These are phyloP conservation scores for Malassezia arunalokei DNA, from an alignment of 1,284 basidiomycete genomes.

Conservation along the genomic window DNA sequence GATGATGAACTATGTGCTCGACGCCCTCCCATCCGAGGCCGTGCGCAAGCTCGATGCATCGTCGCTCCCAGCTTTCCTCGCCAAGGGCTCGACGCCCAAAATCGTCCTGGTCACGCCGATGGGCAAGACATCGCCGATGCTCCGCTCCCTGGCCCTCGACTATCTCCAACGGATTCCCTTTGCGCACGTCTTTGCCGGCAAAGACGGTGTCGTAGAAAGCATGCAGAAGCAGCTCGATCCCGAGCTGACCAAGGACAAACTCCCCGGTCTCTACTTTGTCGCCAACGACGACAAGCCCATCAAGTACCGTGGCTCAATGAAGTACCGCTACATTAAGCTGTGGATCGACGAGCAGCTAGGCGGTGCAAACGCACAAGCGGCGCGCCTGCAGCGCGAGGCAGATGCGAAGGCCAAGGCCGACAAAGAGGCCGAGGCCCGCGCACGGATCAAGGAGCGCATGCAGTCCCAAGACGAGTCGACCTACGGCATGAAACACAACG, in stretches of 20 bases:
- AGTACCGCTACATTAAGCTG: conserved; percentile 29
- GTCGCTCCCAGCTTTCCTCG: conserved; percentile 46
- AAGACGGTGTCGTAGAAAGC: conserved; percentile 21
- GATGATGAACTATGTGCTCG: conserved; percentile 65
- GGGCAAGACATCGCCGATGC: conserved; percentile 35
- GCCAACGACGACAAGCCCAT: conserved; percentile 17
- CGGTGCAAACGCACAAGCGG: not conserved
- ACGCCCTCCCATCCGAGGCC: conserved; percentile 58
- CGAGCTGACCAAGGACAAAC: conserved; percentile 21
- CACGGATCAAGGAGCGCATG: conserved; percentile 9
- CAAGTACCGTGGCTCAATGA: conserved; percentile 30
- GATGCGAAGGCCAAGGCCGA: conserved; percentile 18
- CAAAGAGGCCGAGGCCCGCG: not conserved
- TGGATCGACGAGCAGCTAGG: conserved; percentile 31
- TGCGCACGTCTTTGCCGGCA: conserved; percentile 32
- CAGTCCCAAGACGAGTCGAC: not conserved
- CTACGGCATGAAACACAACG: not conserved
- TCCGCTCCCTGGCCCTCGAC: conserved; percentile 40
- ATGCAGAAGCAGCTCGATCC: conserved; percentile 28
- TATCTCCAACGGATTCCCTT: conserved; percentile 28
- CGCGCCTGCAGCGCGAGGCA: conserved; percentile 20
- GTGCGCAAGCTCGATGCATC: conserved; percentile 55
- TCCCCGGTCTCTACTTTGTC: conserved; percentile 35
- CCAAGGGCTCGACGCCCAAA: conserved; percentile 8
- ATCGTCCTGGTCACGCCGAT: conserved; percentile 40